Evolutionary conservation across 345 rosid species (phyloP).

Genomic region (Boechera stricta): DNA sequence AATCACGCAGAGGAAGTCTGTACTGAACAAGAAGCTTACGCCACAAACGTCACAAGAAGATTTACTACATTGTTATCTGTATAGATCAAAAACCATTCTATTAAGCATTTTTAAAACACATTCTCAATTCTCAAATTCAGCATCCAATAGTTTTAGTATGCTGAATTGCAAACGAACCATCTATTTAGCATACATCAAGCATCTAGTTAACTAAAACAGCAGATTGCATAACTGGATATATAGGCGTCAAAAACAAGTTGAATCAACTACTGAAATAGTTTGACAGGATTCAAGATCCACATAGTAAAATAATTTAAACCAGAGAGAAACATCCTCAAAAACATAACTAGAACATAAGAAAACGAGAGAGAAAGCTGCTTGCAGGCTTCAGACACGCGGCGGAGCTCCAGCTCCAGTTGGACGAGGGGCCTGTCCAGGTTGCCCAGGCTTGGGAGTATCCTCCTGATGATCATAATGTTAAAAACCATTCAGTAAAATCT

Average conservation of each 20-base stretch:
- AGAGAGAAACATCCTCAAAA: constrained; percentile 1
- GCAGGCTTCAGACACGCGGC: constrained; percentile 35
- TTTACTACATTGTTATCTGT: neutral
- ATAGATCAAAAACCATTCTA: neutral
- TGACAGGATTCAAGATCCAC: constrained; percentile 9
- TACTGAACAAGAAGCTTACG: neutral
- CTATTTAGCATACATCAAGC: too few relatives aligned
- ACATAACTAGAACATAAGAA: neutral
- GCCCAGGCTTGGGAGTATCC: constrained; percentile 47
- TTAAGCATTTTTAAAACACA: neutral
- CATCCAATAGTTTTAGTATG: neutral
- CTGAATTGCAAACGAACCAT: neutral
- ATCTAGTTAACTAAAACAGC: neutral
- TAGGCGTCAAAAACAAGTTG: neutral
- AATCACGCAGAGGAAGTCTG: neutral
- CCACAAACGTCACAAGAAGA: neutral
- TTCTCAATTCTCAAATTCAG: neutral
- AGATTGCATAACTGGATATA: neutral
- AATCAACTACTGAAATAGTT: constrained; percentile 14
- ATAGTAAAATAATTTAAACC: neutral
- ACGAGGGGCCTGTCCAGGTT: constrained; percentile 47
- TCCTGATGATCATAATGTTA: constrained; percentile 23
- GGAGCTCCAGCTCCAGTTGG: constrained; percentile 38
- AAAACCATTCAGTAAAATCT: constrained; percentile 12
- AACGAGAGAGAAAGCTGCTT: neutral